phyloP scores from a whole-genome alignment of 345 rosid species.

The Gossypium mustelinum region DNA sequence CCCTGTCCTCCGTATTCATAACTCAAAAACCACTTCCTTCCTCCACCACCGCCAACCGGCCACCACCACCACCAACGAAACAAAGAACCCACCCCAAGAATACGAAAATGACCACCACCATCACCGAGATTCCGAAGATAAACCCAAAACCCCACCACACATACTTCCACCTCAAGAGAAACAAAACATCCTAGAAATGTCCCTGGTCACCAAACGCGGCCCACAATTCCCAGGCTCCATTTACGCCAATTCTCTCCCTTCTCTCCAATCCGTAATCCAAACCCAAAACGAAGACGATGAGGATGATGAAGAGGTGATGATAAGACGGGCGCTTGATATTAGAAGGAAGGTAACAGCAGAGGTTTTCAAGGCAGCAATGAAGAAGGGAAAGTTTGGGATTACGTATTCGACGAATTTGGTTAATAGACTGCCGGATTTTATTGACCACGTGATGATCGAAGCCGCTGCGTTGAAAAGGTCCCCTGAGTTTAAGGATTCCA shows the following conservation, averaged over 20 bases:
- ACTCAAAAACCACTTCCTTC: neutral
- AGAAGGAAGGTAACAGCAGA: constrained; percentile 70
- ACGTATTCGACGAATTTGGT: constrained; percentile 73
- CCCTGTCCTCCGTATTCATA: neutral
- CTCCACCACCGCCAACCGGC: neutral
- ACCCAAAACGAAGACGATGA: constrained; percentile 24
- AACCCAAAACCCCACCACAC: neutral
- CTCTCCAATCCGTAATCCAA: constrained; percentile 28
- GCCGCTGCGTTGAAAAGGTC: constrained; percentile 68
- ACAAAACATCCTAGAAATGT: constrained; percentile 49
- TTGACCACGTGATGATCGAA: constrained; percentile 73
- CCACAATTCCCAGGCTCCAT: constrained; percentile 72
- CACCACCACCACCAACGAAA: neutral
- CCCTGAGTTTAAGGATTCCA: constrained; percentile 46
- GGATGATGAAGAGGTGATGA: constrained; percentile 59
- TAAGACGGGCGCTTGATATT: constrained; percentile 61
- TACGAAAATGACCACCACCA: neutral
- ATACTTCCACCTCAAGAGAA: constrained; percentile 39
- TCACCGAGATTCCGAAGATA: neutral
- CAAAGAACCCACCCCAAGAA: neutral
- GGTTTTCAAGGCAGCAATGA: constrained; percentile 59
- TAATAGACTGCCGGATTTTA: constrained; percentile 45
- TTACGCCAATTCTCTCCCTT: constrained; percentile 41
- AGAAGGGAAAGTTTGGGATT: constrained; percentile 76
- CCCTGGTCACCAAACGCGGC: constrained; percentile 51